phyloP scores from a whole-genome alignment of 2,329 filamentous ascomycete species.

The Aspergillus costaricaensis region DNA sequence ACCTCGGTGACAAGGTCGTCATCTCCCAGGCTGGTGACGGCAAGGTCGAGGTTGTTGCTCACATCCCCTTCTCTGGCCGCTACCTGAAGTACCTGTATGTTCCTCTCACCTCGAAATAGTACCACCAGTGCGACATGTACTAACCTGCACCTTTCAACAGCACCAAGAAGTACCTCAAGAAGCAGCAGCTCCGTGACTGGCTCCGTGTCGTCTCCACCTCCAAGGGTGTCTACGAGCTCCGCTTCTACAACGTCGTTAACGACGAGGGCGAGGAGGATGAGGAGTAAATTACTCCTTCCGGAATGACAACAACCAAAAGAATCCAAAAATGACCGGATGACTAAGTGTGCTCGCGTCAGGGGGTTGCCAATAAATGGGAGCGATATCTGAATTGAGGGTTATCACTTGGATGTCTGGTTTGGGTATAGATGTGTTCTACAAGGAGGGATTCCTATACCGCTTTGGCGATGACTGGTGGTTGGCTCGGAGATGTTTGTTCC shows the following conservation, averaged over 20 bases:
- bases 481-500: slow-evolving; percentile 2
- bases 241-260: slow-evolving; percentile 99
- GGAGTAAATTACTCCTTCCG: slow-evolving; percentile 67
- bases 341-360: slow-evolving; percentile 11
- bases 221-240: slow-evolving; percentile 98
- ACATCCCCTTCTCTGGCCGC: slow-evolving; percentile 97
- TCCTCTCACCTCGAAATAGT: background rate
- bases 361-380: slow-evolving; percentile 16
- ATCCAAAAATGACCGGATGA: slow-evolving; percentile 1
- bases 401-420: slow-evolving; percentile 12
- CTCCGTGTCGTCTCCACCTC: slow-evolving; percentile 97
- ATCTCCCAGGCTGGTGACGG: slow-evolving; percentile 92
- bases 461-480: background rate
- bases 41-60: slow-evolving; percentile 96
- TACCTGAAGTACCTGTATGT: slow-evolving; percentile 99
- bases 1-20: slow-evolving; percentile 90
- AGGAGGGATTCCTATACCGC: slow-evolving; percentile 6
- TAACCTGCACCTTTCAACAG: slow-evolving; percentile 47
- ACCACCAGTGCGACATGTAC: background rate
- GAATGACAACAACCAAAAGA: slow-evolving; percentile 28
- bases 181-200: slow-evolving; percentile 99
- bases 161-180: slow-evolving; percentile 99
- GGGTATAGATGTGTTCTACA: slow-evolving; percentile 18
- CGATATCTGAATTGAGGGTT: slow-evolving; percentile 7
- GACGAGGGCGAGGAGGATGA: slow-evolving; percentile 98